Conservation (phyloP, 257 asterid species). For the Primulina huaijiensis region DNA sequence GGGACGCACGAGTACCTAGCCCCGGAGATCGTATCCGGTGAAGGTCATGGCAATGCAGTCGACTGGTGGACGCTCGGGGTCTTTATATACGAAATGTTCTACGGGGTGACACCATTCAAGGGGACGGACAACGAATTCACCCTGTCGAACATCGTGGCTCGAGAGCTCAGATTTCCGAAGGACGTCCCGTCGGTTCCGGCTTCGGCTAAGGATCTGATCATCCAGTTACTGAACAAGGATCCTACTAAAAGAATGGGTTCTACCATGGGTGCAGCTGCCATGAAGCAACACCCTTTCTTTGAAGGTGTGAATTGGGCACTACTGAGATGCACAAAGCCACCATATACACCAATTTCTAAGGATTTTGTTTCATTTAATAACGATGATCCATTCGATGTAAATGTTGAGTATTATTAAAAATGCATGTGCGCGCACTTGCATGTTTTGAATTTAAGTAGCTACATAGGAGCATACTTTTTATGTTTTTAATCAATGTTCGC, state of each 20-base stretch:
- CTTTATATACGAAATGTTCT: slow-evolving; percentile 51
- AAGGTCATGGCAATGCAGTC: slow-evolving; percentile 73
- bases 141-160: slow-evolving; percentile 59
- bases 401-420: slow-evolving; percentile 42
- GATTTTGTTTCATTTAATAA: slow-evolving; percentile 31
- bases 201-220: slow-evolving; percentile 55
- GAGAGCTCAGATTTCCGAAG: slow-evolving; percentile 57
- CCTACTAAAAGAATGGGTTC: slow-evolving; percentile 73
- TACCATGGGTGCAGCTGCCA: slow-evolving; percentile 58
- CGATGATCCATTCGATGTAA: slow-evolving; percentile 31
- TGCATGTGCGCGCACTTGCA: background rate
- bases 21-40: slow-evolving; percentile 68
- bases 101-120: slow-evolving; percentile 65
- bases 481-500: no score
- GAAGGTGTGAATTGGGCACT: slow-evolving; percentile 79
- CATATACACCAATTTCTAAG: slow-evolving; percentile 46
- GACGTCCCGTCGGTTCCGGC: slow-evolving; percentile 44
- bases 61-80: slow-evolving; percentile 84
- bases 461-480: no score
- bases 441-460: no score
- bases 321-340: slow-evolving; percentile 64
- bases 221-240: slow-evolving; percentile 49
- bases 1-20: slow-evolving; percentile 81
- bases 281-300: slow-evolving; percentile 67
- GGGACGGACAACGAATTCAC: slow-evolving; percentile 58